Evolutionary conservation across 352 stramenopile genomes (phyloP).

Genomic region (Thalassiosira mediterranea): DNA sequence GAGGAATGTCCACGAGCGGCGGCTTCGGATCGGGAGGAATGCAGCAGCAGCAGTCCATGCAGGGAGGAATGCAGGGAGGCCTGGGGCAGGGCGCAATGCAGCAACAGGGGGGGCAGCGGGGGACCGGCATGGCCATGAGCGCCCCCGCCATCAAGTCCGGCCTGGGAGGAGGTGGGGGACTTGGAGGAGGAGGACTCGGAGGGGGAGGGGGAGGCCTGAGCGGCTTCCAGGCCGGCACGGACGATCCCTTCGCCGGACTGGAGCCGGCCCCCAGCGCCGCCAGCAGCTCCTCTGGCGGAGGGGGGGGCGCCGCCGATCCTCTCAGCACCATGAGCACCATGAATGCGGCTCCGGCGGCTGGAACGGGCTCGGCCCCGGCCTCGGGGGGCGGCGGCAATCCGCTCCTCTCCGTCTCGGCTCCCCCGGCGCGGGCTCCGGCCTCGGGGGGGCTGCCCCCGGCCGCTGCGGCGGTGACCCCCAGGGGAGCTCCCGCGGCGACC

Average conservation of each 20-base stretch:
- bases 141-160: not conserved
- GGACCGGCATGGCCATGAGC: not conserved
- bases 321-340: slow-evolving; percentile 1
- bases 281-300: not conserved
- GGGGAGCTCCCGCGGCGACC: not conserved
- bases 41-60: slow-evolving; percentile 17
- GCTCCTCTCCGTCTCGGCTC: not conserved
- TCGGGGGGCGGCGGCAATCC: not conserved
- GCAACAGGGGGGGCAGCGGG: not conserved
- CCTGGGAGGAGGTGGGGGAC: too few species aligned
- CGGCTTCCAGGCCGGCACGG: slow-evolving; percentile 38
- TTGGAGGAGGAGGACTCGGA: too few species aligned
- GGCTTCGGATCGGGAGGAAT: not conserved
- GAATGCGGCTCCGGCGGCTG: not conserved
- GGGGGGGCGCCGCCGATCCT: not conserved
- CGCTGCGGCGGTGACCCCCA: not conserved
- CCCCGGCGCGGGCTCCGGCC: not conserved
- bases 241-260: slow-evolving; percentile 84
- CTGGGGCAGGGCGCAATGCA: slow-evolving; percentile 4
- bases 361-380: too few species aligned
- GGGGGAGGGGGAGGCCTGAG: slow-evolving; percentile 4
- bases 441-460: not conserved
- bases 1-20: not conserved
- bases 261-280: slow-evolving; percentile 27
- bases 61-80: not conserved